These are phyloP conservation scores for Aspergillus neoniger DNA, from an alignment of 2,329 filamentous ascomycete genomes.

Conservation along the genomic window DNA sequence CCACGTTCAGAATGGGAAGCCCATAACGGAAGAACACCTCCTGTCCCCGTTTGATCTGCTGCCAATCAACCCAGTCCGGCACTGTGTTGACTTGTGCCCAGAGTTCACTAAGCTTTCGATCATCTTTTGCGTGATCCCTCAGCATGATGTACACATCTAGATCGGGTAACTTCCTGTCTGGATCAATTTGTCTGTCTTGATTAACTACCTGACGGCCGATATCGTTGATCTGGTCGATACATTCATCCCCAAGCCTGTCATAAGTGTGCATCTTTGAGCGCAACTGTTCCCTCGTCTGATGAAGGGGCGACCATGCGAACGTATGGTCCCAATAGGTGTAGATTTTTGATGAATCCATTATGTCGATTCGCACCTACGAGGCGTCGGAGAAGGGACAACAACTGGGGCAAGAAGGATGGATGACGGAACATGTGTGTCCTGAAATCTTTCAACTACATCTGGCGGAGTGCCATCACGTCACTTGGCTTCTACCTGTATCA, in stretches of 20 bases:
- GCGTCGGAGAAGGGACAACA: background rate
- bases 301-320: constrained; percentile 69
- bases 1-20: constrained; percentile 62
- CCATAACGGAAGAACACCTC: constrained; percentile 77
- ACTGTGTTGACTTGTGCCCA: constrained; percentile 69
- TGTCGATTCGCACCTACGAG: too few species aligned
- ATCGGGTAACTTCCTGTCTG: constrained; percentile 32
- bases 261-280: constrained; percentile 65
- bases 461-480: too few species aligned
- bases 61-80: constrained; percentile 77
- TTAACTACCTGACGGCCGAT: constrained; percentile 53
- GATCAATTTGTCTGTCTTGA: constrained; percentile 3
- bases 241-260: constrained; percentile 68
- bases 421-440: too few species aligned
- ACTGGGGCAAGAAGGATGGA: too few species aligned
- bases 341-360: constrained; percentile 18
- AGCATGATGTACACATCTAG: constrained; percentile 67
- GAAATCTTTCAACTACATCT: too few species aligned
- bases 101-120: constrained; percentile 59
- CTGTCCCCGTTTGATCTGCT: constrained; percentile 71
- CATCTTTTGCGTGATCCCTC: constrained; percentile 56
- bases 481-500: too few species aligned
- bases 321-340: constrained; percentile 61
- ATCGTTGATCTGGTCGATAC: constrained; percentile 63
- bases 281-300: constrained; percentile 62